Percentiles rank a stretch among this genome's conserved stretches.
phyloP scores from a whole-genome alignment of 192 early-diverging fungal species.

The Entomortierella lignicola region DNA sequence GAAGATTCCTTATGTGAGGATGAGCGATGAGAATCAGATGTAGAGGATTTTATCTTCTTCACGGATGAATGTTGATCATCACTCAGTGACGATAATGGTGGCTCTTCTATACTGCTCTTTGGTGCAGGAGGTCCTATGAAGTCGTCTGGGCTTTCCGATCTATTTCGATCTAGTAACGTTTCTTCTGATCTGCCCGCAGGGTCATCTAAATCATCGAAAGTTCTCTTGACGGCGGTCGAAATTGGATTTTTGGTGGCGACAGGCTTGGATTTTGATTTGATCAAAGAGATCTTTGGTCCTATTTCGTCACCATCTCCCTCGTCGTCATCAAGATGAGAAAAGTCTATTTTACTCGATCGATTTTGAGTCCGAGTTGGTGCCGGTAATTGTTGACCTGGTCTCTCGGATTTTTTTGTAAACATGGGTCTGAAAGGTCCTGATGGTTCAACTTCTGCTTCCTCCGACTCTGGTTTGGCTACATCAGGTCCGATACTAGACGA shows the following conservation, averaged over 20 bases:
- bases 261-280: not conserved
- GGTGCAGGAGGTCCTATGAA: not conserved
- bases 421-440: conserved; percentile 14
- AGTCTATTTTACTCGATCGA: conserved; percentile 1
- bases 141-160: conserved; percentile 6
- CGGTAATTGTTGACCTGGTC: not conserved
- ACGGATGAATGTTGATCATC: conserved; percentile 2
- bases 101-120: not conserved
- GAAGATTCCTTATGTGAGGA: conserved; percentile 8
- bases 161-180: not conserved
- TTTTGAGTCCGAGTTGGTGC: not conserved
- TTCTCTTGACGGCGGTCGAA: not conserved
- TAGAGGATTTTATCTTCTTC: not conserved
- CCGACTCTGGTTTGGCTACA: not conserved
- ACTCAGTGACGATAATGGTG: not conserved
- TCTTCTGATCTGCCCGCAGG: not conserved
- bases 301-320: conserved; percentile 15
- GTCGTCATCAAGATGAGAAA: conserved; percentile 14
- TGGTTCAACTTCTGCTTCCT: not conserved
- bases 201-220: no score
- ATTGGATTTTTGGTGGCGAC: not conserved
- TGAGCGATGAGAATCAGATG: not conserved
- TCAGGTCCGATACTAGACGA: conserved; percentile 24
- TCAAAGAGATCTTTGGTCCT: conserved; percentile 9
- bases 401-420: conserved; percentile 6